These are phyloP conservation scores for Stenogyne calaminthoides DNA, from an alignment of 305 asterid genomes.

Conservation along the genomic window DNA sequence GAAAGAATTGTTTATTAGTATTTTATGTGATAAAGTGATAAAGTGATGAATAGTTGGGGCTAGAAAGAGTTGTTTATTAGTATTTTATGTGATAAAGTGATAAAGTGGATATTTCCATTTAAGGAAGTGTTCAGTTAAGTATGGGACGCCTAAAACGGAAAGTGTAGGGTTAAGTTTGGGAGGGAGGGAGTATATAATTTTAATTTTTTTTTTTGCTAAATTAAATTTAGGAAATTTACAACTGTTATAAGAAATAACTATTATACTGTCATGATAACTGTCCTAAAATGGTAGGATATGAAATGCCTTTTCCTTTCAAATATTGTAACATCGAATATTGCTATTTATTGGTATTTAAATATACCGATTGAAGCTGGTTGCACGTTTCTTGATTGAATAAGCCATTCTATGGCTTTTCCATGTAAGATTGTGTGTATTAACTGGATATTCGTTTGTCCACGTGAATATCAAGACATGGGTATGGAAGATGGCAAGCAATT, in stretches of 20 bases:
- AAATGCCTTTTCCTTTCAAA: conserved; percentile 18
- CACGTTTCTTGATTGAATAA: conserved; percentile 20
- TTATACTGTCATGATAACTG: conserved; percentile 24
- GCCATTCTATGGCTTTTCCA: conserved; percentile 16
- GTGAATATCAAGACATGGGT: conserved; percentile 77
- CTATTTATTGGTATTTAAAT: conserved; percentile 1
- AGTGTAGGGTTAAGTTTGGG: too few species aligned
- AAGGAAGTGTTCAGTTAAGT: too few species aligned
- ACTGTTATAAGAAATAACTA: not conserved
- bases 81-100: too few species aligned
- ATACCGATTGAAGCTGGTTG: conserved; percentile 24
- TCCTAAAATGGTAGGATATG: conserved; percentile 20
- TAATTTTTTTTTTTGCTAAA: too few species aligned
- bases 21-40: too few species aligned
- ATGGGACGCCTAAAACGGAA: too few species aligned
- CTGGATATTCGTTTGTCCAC: conserved; percentile 28
- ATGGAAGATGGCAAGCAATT: conserved; percentile 99
- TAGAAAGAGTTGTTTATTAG: too few species aligned
- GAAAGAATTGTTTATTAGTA: too few species aligned
- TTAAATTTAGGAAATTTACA: too few species aligned
- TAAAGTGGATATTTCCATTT: too few species aligned
- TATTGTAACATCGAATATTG: conserved; percentile 10
- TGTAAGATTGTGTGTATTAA: conserved; percentile 12
- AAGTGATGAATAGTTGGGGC: too few species aligned
- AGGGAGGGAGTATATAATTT: too few species aligned